Conservation (phyloP, 2,329 filamentous ascomycete genomes). For the Colletotrichum noveboracense region DNA sequence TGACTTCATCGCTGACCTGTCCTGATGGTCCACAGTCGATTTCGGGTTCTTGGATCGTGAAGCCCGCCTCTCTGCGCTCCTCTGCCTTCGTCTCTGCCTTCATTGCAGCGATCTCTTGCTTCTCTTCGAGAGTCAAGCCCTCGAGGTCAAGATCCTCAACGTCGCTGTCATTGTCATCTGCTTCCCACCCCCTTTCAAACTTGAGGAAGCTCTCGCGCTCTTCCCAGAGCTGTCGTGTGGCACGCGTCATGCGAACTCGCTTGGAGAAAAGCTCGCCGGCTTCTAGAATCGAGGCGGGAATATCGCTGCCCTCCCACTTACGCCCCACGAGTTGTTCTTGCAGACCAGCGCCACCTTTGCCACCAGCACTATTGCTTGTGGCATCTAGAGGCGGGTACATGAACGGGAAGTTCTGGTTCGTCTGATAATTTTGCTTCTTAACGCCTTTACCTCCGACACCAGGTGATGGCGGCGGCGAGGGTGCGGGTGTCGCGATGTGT, state of each 20-base stretch:
- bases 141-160: constrained; percentile 53
- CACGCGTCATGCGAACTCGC: constrained; percentile 88
- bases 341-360: constrained; percentile 82
- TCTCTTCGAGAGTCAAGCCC: constrained; percentile 47
- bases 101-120: constrained; percentile 45
- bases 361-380: constrained; percentile 86
- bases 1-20: constrained; percentile 58
- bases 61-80: constrained; percentile 26
- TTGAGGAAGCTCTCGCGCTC: constrained; percentile 91
- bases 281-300: constrained; percentile 93
- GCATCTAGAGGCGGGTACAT: constrained; percentile 93
- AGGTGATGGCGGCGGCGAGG: constrained; percentile 93
- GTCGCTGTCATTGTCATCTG: constrained; percentile 50
- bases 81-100: constrained; percentile 42
- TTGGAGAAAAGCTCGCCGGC: constrained; percentile 91
- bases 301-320: constrained; percentile 91
- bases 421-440: constrained; percentile 99
- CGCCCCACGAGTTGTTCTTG: constrained; percentile 82
- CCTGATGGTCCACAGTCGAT: constrained; percentile 56
- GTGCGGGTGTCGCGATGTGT: constrained; percentile 97
- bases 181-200: constrained; percentile 88
- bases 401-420: constrained; percentile 98
- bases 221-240: constrained; percentile 93
- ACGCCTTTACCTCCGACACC: constrained; percentile 86
- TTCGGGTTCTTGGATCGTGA: constrained; percentile 33